phyloP scores from a whole-genome alignment of 768 basidiomycete genomes.

The Daedalea quercina region DNA sequence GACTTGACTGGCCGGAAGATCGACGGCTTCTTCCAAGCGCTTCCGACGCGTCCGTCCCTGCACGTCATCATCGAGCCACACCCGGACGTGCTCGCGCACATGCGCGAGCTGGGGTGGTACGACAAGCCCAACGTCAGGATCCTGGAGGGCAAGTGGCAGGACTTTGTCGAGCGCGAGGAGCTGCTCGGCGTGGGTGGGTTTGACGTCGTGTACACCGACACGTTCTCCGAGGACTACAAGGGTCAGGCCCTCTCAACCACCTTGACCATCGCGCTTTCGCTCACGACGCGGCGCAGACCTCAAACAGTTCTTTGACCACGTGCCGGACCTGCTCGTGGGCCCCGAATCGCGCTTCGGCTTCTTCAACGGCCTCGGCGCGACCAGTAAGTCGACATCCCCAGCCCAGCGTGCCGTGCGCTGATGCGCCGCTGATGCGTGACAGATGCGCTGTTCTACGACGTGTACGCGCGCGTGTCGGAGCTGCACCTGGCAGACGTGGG shows the following conservation, averaged over 20 bases:
- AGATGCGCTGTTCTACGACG: conserved; percentile 89
- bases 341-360: conserved; percentile 84
- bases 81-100: conserved; percentile 80
- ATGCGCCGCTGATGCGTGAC: too few relatives aligned
- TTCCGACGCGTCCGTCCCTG: conserved; percentile 48
- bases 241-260: conserved; percentile 29
- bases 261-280: not conserved
- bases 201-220: conserved; percentile 88
- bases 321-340: conserved; percentile 71
- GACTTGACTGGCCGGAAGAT: conserved; percentile 44
- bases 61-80: conserved; percentile 96
- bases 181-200: conserved; percentile 68
- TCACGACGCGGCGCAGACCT: conserved; percentile 38
- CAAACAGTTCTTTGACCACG: conserved; percentile 69
- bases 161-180: conserved; percentile 56
- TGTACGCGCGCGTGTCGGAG: conserved; percentile 81
- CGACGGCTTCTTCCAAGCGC: conserved; percentile 70
- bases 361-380: conserved; percentile 96
- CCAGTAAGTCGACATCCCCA: conserved; percentile 48
- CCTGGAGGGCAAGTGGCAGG: conserved; percentile 93
- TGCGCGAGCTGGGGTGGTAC: conserved; percentile 74
- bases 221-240: conserved; percentile 83
- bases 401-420: not conserved
- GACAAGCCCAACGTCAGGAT: conserved; percentile 70
- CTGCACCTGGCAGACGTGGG: conserved; percentile 82